These are phyloP conservation scores for Hypomontagnella monticulosa DNA, from an alignment of 495 filamentous ascomycete genomes.

Conservation along the genomic window DNA sequence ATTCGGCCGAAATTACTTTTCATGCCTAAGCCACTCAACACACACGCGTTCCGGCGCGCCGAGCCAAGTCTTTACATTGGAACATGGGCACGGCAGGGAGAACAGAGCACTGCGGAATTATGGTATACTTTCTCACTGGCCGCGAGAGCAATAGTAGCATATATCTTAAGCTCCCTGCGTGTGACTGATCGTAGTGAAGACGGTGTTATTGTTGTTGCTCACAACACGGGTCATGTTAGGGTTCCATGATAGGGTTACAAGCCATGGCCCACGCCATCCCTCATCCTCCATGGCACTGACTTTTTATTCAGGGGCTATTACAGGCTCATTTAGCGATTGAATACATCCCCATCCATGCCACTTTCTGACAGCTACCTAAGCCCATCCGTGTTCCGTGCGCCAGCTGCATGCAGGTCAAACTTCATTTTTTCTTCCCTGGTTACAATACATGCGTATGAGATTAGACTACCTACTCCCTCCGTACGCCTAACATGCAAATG, in stretches of 20 bases:
- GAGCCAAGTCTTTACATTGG: conserved; percentile 10
- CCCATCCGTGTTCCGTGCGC: conserved; percentile 35
- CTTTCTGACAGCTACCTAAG: conserved; percentile 17
- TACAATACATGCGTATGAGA: conserved; percentile 12
- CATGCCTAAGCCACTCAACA: conserved; percentile 36
- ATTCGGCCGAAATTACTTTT: conserved; percentile 37
- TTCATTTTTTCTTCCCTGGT: conserved; percentile 17
- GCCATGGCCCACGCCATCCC: conserved; percentile 5
- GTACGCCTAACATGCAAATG: conserved; percentile 22
- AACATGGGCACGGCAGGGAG: conserved; percentile 24
- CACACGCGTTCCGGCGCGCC: conserved; percentile 16
- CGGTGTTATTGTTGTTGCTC: conserved; percentile 3
- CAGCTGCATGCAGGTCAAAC: conserved; percentile 31
- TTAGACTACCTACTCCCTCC: conserved; percentile 35
- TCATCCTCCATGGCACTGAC: conserved; percentile 17
- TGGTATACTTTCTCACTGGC: neutral
- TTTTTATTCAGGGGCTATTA: conserved; percentile 28
- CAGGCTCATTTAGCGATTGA: conserved; percentile 40
- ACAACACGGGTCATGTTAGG: conserved; percentile 27
- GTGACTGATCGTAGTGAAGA: conserved; percentile 6
- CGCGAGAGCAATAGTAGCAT: neutral
- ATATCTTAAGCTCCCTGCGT: neutral
- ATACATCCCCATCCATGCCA: conserved; percentile 19
- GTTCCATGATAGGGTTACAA: conserved; percentile 40
- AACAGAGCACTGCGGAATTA: conserved; percentile 5